Evolutionary conservation across 1,139 yeast species (phyloP), one percentile per base, ranked within the genome.

Genomic region (Spencermartinsiella ligniputridi): DNA sequence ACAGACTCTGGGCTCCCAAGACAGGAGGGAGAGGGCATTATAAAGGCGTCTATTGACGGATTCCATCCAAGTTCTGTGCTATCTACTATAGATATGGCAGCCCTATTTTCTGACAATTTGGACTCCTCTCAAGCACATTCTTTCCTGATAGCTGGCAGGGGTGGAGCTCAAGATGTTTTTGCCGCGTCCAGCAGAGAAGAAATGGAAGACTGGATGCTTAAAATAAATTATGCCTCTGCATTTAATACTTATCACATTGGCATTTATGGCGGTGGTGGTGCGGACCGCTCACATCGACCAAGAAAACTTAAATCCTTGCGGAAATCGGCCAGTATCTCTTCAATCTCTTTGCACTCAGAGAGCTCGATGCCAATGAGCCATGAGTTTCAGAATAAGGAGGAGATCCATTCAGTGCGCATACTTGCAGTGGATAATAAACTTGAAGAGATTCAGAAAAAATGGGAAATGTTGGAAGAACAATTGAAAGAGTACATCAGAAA

Each of bases 171-270:
- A 39, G 70, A 68, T 37, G 66, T 66, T 62, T 62, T 66, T 47
- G 62, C 64, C 6, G 67, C 68, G 1, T 50, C 50, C 3, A 48
- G 53, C 2, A 62, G 57, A 21, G 57, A 46, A 1, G 83, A 78
- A 38, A 64, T 74, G 61, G 57, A 63, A 15, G 74, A 74, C 25
- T 81, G 88, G 88, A 69, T 79, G 40, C 67, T 67, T 35, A 63
- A 75, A 12, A 76, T 81, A 52, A 81, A 81, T 52, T 70, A 72
- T 50, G 66, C 79, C 11, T 75, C 82, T 1, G 72, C 83, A 0
- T 62, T 77, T 40, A 73, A 72, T 37, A 69, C 75, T 2, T 70
- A 77, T 49, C 63, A 62, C 32, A 49, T 54, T n/a, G 58, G 59
- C 4, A 55, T 55, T 16, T 57, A 56, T 38, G 58, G 53, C 29